phyloP scores from a whole-genome alignment of 768 basidiomycete genomes.

The Mycena belliarum region DNA sequence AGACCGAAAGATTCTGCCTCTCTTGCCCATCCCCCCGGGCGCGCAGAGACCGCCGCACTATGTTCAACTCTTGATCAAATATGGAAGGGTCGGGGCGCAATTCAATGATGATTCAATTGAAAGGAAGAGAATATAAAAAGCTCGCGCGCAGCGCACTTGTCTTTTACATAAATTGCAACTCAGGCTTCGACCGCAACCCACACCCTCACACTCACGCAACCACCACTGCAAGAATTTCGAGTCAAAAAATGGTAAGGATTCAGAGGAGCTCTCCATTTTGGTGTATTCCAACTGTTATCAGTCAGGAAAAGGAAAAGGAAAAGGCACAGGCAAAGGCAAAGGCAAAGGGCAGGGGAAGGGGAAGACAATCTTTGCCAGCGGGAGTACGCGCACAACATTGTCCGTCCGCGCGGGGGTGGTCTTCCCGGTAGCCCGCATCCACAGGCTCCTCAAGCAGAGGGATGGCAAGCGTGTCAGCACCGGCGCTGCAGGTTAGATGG shows the following conservation, averaged over 20 bases:
- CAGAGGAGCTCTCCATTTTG: too few species aligned
- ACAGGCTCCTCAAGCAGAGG: slow-evolving; percentile 72
- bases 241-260: background rate
- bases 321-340: background rate
- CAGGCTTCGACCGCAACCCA: too few species aligned
- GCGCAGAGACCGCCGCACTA: too few species aligned
- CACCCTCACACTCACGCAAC: too few species aligned
- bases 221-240: background rate
- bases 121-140: background rate
- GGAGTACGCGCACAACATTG: slow-evolving; percentile 46
- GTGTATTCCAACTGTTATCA: background rate
- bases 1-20: too few species aligned
- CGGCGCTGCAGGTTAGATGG: slow-evolving; percentile 61
- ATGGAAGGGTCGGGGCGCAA: background rate
- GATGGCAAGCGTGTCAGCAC: slow-evolving; percentile 72
- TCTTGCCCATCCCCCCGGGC: too few species aligned
- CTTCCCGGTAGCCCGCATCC: slow-evolving; percentile 85
- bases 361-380: background rate
- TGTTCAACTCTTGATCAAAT: background rate
- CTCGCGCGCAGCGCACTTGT: too few species aligned
- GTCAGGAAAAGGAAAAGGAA: slow-evolving; percentile 54
- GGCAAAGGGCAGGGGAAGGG: slow-evolving; percentile 2
- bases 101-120: background rate
- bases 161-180: too few species aligned
- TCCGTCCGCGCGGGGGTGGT: slow-evolving; percentile 65